Base-by-base conservation (phyloP, 2,329 filamentous ascomycete genomes). In the Colletotrichum truncatum region DNA sequence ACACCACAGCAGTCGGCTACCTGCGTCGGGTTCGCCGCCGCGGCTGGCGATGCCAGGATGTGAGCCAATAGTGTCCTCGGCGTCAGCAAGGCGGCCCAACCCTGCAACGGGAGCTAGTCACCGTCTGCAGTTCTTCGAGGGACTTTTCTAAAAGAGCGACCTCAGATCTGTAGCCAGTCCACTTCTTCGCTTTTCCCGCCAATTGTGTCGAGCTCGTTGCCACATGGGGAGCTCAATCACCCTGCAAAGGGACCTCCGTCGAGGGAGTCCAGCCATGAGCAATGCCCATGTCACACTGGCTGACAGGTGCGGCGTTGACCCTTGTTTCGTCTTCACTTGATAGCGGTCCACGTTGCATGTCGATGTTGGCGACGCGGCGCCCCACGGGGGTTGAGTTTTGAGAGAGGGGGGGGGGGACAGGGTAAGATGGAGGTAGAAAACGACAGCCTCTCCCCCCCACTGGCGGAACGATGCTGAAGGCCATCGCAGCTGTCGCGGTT, bases 11-110 rank as follows among this genome's bases (percentile, higher is more conserved):
- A 16, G 23, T 28, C 52, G 41, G 41, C 14, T 30, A 32, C 25
- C 16, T 25, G 18, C 18, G 36, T 38, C 52, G 26, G 41, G 39
- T 26, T 11, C n/a, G 11, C 14, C n/a, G 38, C 52, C 52, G 26
- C 45, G 25, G 45, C 16, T 14, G n/a, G 10, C 11, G 12, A 56
- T 21, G 36, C 53, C 53, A 30, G 26, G 39, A n/a, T 43, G 30
- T 34, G 26, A 51, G 45, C 60, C 60, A 63, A 63, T 52, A 23
- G 54, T 23, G 6, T 14, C 4, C 60, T 45, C 21, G 60, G 34
- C 60, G 53, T 63, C 54, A 63, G 53, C 54, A 59, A 63, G 43
- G 34, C 60, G 60, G 53, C 60, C 54, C 60, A 51, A 63, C 43
- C 53, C 45, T 52, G 53, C 60, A 38, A 51, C 53, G 43, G 53